Base-by-base conservation (phyloP, 140 eudicot species). In the Ambrosia hybrid region DNA sequence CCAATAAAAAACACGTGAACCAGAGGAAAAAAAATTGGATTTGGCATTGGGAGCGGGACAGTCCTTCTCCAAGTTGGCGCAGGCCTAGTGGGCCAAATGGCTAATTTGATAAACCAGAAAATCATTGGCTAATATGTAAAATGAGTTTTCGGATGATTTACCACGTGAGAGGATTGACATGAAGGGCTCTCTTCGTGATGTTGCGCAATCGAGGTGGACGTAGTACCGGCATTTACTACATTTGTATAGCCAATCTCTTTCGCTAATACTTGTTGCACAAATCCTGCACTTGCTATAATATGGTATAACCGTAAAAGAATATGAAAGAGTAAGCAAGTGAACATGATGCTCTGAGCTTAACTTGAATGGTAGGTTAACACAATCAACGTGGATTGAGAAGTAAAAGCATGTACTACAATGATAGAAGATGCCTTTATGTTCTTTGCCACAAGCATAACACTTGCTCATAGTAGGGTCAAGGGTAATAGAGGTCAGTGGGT, bases 371-470 rank as follows among this genome's bases (percentile, higher is more conserved):
- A 51, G 49, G 48, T 46, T 5, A 34, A 52, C 73, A 68, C 73
- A 68, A 33, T 68, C 60, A n/a, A 10, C 43, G 5, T 68, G 48
- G 21, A 68, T 68, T 2, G 57, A 49, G 48, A 68, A 70, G 51
- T 39, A 9, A 33, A 33, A 16, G 37, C 74, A 70, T 14, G 74
- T 55, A 52, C 0, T 15, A 10, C 74, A 70, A 13, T 70, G 63
- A 70, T 70, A 70, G 52, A 70, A 53, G 10, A 52, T 12, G 36
- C 74, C 74, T 52, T 70, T 6, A 16, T 70, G 74, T 52, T 53
- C 6, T 49, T 53, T 16, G 34, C 74, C 74, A 37, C 74, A 70
- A 55, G 74, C 64, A 14, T 1, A 34, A 52, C 79, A 75, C 21
- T 9, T 9, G 60, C 73, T 6, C 21, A 67, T 56, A 30, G 3